Conservation (phyloP, 2,329 filamentous ascomycete genomes). For the Ophiocordyceps camponoti-floridani region DNA sequence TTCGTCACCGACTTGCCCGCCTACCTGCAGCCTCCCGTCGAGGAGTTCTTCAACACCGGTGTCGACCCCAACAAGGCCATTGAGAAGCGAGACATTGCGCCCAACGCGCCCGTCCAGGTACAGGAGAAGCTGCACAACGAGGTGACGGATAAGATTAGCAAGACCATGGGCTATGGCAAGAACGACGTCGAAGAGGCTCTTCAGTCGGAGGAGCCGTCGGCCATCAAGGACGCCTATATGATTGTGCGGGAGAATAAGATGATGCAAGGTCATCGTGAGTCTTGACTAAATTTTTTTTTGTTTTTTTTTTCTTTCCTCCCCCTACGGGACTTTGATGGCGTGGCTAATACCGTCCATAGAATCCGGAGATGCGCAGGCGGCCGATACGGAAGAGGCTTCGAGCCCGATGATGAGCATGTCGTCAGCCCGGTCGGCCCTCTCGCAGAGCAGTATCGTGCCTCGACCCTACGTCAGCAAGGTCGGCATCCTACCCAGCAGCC, state of each 20-base stretch:
- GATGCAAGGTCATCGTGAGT: constrained; percentile 86
- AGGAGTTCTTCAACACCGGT: constrained; percentile 89
- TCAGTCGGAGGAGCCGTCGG: constrained; percentile 80
- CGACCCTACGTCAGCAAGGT: constrained; percentile 64
- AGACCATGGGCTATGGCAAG: constrained; percentile 94
- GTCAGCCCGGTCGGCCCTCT: constrained; percentile 34
- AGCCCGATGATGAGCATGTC: constrained; percentile 36
- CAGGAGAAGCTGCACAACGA: constrained; percentile 83
- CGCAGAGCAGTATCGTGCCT: constrained; percentile 27
- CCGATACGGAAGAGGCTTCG: constrained; percentile 19
- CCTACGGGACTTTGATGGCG: constrained; percentile 9
- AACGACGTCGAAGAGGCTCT: constrained; percentile 90
- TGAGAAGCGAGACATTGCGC: constrained; percentile 62
- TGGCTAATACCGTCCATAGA: constrained; percentile 7
- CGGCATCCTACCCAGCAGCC: constrained; percentile 75
- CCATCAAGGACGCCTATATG: constrained; percentile 97
- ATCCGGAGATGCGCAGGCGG: constrained; percentile 14
- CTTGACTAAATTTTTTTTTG: too few species aligned
- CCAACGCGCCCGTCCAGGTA: constrained; percentile 57
- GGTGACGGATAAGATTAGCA: constrained; percentile 88
- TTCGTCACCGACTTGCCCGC: constrained; percentile 73
- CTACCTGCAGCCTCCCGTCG: constrained; percentile 72
- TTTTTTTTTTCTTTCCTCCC: constrained; percentile 1
- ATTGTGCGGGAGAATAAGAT: constrained; percentile 96
- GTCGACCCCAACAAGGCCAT: constrained; percentile 87